Evolutionary conservation across 2,329 filamentous ascomycete genomes (phyloP).

Genomic region (Rhinocladiella similis): DNA sequence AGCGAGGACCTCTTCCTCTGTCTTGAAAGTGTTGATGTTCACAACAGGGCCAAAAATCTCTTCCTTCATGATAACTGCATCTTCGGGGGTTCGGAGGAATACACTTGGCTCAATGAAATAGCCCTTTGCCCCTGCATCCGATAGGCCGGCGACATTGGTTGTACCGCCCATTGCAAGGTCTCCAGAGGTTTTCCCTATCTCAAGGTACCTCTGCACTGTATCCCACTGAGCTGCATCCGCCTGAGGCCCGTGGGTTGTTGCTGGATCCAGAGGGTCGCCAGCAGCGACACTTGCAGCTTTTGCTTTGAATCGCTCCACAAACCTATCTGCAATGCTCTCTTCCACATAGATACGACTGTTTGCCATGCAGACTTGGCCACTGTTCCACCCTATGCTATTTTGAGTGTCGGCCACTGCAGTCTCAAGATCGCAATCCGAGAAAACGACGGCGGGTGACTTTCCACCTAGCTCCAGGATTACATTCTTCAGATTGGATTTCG

Average conservation of each 20-base stretch:
- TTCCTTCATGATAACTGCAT: constrained; percentile 39
- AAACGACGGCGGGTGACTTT: constrained; percentile 58
- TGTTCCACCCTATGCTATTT: constrained; percentile 57
- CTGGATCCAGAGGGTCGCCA: constrained; percentile 42
- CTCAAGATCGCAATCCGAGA: constrained; percentile 58
- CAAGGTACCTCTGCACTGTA: constrained; percentile 43
- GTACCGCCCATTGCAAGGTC: constrained; percentile 40
- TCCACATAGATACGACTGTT: constrained; percentile 34
- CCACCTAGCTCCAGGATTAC: constrained; percentile 63
- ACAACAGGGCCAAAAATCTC: constrained; percentile 51
- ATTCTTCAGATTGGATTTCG: constrained; percentile 60
- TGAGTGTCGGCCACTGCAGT: constrained; percentile 49
- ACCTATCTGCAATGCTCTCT: constrained; percentile 24
- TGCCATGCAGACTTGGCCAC: constrained; percentile 61
- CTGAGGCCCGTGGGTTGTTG: constrained; percentile 46
- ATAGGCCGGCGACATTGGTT: constrained; percentile 28
- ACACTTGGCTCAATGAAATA: constrained; percentile 43
- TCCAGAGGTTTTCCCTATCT: constrained; percentile 42
- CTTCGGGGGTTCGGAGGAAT: constrained; percentile 36
- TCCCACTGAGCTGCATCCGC: constrained; percentile 47
- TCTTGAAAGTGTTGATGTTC: constrained; percentile 55
- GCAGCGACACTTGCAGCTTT: constrained; percentile 36
- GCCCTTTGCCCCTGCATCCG: constrained; percentile 32
- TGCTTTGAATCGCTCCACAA: constrained; percentile 36
- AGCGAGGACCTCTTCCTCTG: constrained; percentile 41